Evolutionary conservation across 2,329 filamentous ascomycete genomes (phyloP).

Genomic region (Trichoderma sp.): DNA sequence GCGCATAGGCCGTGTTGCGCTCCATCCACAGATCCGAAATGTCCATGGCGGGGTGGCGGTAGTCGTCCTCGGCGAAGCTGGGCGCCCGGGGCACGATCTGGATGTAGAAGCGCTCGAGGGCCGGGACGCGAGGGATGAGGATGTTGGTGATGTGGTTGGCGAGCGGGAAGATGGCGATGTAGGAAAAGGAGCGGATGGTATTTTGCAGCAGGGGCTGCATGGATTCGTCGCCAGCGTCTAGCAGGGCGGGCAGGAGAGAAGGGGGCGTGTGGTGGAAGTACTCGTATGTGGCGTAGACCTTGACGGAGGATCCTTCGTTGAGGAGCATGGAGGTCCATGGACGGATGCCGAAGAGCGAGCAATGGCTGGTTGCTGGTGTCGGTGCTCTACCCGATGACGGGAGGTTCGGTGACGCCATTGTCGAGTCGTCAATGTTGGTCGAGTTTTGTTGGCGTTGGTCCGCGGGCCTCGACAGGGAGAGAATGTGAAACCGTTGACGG

Average conservation of each 20-base stretch:
- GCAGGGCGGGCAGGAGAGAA: constrained; percentile 58
- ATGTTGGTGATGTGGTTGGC: constrained; percentile 58
- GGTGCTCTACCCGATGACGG: neutral
- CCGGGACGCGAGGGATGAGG: constrained; percentile 51
- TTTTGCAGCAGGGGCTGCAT: constrained; percentile 38
- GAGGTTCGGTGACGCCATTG: neutral
- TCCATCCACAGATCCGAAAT: constrained; percentile 55
- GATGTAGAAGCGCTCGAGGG: constrained; percentile 55
- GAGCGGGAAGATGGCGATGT: constrained; percentile 69
- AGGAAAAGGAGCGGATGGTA: constrained; percentile 54
- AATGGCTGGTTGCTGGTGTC: constrained; percentile 30
- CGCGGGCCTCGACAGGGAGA: constrained; percentile 48
- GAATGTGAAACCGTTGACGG: constrained; percentile 61
- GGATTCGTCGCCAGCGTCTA: constrained; percentile 45
- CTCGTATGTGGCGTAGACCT: constrained; percentile 70
- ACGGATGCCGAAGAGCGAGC: constrained; percentile 56
- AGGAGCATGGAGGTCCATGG: constrained; percentile 67
- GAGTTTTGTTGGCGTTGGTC: neutral
- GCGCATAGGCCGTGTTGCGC: constrained; percentile 51
- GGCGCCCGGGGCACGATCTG: constrained; percentile 49
- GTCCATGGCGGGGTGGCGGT: constrained; percentile 45
- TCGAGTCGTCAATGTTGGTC: neutral
- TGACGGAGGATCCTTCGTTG: constrained; percentile 76
- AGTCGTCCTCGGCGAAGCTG: constrained; percentile 39
- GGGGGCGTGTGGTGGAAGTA: constrained; percentile 67